Evolutionary conservation across 768 basidiomycete species (phyloP), one percentile per base, ranked within the genome.

Genomic region (Serpula lacrymans): DNA sequence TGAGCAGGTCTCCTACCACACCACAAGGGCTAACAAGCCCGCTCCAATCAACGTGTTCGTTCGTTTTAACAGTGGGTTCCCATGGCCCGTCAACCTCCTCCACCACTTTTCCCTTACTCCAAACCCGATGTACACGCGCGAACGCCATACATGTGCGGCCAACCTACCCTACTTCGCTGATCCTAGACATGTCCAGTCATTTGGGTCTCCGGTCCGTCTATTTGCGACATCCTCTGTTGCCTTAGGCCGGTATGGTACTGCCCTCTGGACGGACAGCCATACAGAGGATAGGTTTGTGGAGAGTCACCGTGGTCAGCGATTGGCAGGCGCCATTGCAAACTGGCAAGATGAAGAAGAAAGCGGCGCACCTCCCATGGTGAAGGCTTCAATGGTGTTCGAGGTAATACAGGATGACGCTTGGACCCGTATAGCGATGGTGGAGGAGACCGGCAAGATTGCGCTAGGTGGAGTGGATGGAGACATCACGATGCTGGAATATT

Each of bases 51-150:
- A 71, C 47, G 57, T 84, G 13, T 64, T 80, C 30, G 53, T 84
- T 14, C 79, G 84, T 12, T 85, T 77, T 50, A 73, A 70, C 10
- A 78, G 74, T 53, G 66, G 63, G 39, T 77, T 72, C 44, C 81
- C 81, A 3, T 84, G 82, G 83, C 80, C 82, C 1, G 72, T 79
- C 46, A 84, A 87, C 55, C 59, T 78, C 18, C 65, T 85, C n/a
- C 80, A 84, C 48, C 77, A 80, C 55, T 82, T 72, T 52, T 53
- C 69, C 24, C 64, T 87, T 12, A 54, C 54, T 2, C 70, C 74
- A 0, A 76, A 80, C 52, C 47, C 58, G 3, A 40, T 53, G 5
- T 77, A 68, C 50, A 47, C 54, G 22, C 42, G 46, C 12, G 34
- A 23, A 9, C 29, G 34, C 16, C 14, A 23, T 9, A 48, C 57